Evolutionary conservation across 208 protist genomes (phyloP), one percentile per base, ranked within the genome.

Genomic region (Trypanosoma mega): DNA sequence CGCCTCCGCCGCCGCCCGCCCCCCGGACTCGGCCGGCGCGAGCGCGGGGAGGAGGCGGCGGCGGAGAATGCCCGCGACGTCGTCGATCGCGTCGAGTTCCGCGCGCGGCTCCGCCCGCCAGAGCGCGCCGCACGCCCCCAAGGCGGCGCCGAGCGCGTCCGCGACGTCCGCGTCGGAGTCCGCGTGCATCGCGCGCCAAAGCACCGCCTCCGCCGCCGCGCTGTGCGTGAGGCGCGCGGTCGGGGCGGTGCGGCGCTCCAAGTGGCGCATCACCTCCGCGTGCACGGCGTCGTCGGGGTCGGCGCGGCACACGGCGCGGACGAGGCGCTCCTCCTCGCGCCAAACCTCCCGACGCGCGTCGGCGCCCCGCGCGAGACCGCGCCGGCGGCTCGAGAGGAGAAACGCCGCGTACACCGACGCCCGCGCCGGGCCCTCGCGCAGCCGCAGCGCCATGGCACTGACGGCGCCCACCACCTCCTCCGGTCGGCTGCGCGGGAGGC

Each of bases 121-220:
- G 51, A 84, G 85, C 21, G 61, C 48, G 45, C 53, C 69, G 68
- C 80, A 90, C 26, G 80, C 78, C 43, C 74, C 66, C 5, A 90
- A 64, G 11, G 80, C 72, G 14, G 68, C 46, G 18, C 54, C 56
- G 24, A 87, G 61, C 6, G 78, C 76, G 0, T 20, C 44, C 18
- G 69, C 44, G 72, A 77, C 76, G 56, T 82, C 86, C 1, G 72
- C 67, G 16, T 58, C 33, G 3, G 69, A 75, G 46, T 64, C 44
- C 7, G 80, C 77, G 60, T 88, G 80, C 86, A 93, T 93, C 5
- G 86, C 82, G 53, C 80, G 73, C 86, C 86, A 90, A 74, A 93
- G 64, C 21, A 93, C 58, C 21, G 60, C 36, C 70, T 93, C 86
- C n/a, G 82, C 77, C 20, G 71, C 20, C 11, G 61, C 57, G 54